phyloP scores from a whole-genome alignment of 495 filamentous ascomycete genomes.

The Penicillium malachiteum region DNA sequence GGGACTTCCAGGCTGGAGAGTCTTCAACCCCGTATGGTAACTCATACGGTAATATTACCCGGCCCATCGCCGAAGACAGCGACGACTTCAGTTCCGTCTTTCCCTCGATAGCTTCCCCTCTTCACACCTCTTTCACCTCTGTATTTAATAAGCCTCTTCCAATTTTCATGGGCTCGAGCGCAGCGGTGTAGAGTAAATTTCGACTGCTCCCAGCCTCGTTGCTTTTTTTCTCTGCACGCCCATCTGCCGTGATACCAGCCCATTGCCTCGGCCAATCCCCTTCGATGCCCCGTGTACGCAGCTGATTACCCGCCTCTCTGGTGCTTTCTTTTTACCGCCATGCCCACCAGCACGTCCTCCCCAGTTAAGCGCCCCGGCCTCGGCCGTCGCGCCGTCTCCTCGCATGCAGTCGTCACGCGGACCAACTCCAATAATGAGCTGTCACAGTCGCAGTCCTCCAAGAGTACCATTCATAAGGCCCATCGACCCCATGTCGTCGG shows the following conservation, averaged over 20 bases:
- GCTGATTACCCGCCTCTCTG: slow-evolving; percentile 24
- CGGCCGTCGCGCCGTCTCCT: slow-evolving; percentile 48
- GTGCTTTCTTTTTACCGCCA: slow-evolving; percentile 28
- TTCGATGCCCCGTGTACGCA: slow-evolving; percentile 24
- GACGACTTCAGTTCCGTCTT: slow-evolving; percentile 5
- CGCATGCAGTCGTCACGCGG: slow-evolving; percentile 47
- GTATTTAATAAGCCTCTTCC: neutral
- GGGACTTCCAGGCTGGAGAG: neutral
- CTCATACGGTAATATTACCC: slow-evolving; percentile 22
- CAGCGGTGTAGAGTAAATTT: slow-evolving; percentile 19
- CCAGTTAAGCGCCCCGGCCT: slow-evolving; percentile 49
- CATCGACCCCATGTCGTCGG: slow-evolving; percentile 47
- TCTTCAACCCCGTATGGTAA: neutral
- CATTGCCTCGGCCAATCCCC: slow-evolving; percentile 32
- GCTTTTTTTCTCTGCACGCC: slow-evolving; percentile 30
- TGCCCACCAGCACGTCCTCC: slow-evolving; percentile 45
- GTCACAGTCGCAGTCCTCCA: slow-evolving; percentile 36
- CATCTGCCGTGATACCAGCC: slow-evolving; percentile 28
- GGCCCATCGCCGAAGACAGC: slow-evolving; percentile 26
- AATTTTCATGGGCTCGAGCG: slow-evolving; percentile 7
- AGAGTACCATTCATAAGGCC: slow-evolving; percentile 28
- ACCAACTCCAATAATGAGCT: slow-evolving; percentile 35
- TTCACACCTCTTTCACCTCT: neutral
- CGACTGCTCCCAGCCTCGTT: slow-evolving; percentile 19
- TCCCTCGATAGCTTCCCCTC: neutral